phyloP scores from a whole-genome alignment of 2,329 filamentous ascomycete genomes.

The Exophiala sideris region DNA sequence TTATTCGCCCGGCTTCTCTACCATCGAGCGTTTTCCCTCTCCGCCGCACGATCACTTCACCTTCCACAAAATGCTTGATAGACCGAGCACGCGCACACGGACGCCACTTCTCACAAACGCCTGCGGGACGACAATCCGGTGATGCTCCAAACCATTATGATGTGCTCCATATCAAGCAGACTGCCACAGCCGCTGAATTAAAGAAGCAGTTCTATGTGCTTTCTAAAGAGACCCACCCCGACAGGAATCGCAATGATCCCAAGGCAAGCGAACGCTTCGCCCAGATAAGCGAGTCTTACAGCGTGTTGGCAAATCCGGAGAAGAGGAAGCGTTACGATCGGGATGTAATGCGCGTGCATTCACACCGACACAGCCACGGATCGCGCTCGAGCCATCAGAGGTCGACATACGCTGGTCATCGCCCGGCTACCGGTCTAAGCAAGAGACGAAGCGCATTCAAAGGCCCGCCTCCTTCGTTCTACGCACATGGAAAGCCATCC shows the following conservation, averaged over 20 bases:
- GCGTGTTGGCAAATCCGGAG: constrained; percentile 65
- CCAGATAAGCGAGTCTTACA: constrained; percentile 79
- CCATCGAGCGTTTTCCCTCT: constrained; percentile 3
- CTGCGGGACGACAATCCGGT: constrained; percentile 12
- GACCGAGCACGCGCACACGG: background rate
- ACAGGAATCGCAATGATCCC: constrained; percentile 77
- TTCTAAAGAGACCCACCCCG: constrained; percentile 88
- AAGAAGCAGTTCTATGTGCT: constrained; percentile 92
- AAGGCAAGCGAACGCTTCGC: constrained; percentile 72
- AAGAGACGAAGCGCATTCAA: constrained; percentile 71
- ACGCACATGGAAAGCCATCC: constrained; percentile 58
- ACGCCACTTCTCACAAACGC: constrained; percentile 16
- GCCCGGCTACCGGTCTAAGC: constrained; percentile 77
- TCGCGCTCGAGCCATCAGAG: constrained; percentile 28
- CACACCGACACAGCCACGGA: constrained; percentile 32
- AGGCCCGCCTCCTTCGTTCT: constrained; percentile 88
- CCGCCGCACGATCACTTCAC: constrained; percentile 24
- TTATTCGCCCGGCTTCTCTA: constrained; percentile 19
- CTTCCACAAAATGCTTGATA: background rate
- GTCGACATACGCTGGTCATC: constrained; percentile 32
- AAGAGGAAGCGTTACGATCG: constrained; percentile 81
- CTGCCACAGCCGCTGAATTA: constrained; percentile 71
- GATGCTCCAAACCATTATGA: constrained; percentile 69
- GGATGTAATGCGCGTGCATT: constrained; percentile 38
- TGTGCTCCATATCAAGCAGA: constrained; percentile 66